These are phyloP conservation scores for Paramecium caudatum DNA, from an alignment of 73 alveolate genomes.

Conservation along the genomic window DNA sequence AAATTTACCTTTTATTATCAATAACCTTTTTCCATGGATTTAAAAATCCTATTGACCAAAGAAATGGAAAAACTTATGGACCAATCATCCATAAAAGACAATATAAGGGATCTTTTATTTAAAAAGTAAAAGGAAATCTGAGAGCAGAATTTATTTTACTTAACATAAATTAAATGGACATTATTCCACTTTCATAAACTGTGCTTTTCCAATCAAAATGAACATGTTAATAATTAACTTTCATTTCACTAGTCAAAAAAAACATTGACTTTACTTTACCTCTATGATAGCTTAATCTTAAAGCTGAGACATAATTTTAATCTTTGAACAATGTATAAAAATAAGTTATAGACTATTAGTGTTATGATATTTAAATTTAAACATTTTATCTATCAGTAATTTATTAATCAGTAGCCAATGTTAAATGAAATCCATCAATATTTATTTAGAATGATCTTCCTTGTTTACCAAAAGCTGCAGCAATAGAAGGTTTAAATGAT, in stretches of 20 bases:
- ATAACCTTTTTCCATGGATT: background rate
- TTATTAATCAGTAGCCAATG: background rate
- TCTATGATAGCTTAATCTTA: background rate
- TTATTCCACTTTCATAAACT: background rate
- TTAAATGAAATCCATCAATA: background rate
- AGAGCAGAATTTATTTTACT: background rate
- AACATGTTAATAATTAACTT: background rate
- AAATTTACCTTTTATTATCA: background rate
- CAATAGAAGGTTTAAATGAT: background rate
- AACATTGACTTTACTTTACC: background rate
- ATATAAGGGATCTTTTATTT: background rate
- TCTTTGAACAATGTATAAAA: background rate
- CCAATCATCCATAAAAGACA: constrained; percentile 3
- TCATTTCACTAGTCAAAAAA: background rate
- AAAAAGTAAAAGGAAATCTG: background rate
- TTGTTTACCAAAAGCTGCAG: constrained; percentile 4
- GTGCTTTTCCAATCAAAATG: constrained; percentile 19
- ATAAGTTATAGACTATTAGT: no score
- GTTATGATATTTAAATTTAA: background rate
- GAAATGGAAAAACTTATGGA: background rate
- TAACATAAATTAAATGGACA: background rate
- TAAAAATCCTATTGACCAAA: background rate
- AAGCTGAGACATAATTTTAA: background rate
- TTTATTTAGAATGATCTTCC: background rate
- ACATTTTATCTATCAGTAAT: background rate